Evolutionary conservation across 1,284 basidiomycete species (phyloP).

Genomic region (Coniferiporia weirii): DNA sequence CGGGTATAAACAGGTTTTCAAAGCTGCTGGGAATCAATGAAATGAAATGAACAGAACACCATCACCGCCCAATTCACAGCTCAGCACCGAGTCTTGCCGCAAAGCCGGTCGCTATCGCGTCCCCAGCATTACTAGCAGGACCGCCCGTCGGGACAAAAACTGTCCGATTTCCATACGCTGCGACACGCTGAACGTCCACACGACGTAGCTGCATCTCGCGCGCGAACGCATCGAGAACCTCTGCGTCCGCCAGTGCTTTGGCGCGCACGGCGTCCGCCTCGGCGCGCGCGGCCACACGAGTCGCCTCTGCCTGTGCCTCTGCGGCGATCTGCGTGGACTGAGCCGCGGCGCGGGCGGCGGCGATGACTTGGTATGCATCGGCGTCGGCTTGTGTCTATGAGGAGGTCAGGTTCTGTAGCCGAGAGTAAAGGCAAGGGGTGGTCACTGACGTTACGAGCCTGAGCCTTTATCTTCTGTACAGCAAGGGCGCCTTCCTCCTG

Average conservation of each 20-base stretch:
- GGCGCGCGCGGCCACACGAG: constrained; percentile 62
- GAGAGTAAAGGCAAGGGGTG: not conserved
- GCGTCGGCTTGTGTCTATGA: constrained; percentile 61
- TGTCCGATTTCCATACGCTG: constrained; percentile 63
- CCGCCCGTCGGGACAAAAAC: constrained; percentile 53
- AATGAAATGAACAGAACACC: too few relatives aligned
- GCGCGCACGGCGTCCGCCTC: constrained; percentile 64
- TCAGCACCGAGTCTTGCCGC: constrained; percentile 56
- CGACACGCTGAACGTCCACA: constrained; percentile 56
- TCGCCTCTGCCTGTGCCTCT: constrained; percentile 67
- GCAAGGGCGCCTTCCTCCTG: constrained; percentile 72
- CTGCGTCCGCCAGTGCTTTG: constrained; percentile 57
- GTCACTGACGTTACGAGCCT: constrained; percentile 45
- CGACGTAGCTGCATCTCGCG: constrained; percentile 68
- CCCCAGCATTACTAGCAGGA: constrained; percentile 49
- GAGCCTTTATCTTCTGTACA: constrained; percentile 70
- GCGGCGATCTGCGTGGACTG: constrained; percentile 66
- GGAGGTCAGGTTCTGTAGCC: not conserved
- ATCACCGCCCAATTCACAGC: too few relatives aligned
- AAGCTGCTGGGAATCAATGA: too few relatives aligned
- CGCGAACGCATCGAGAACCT: constrained; percentile 60
- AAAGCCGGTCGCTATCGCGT: constrained; percentile 58
- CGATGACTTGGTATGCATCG: constrained; percentile 65
- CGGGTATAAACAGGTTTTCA: too few relatives aligned
- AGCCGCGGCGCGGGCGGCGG: constrained; percentile 70